Base-by-base conservation (phyloP, 352 stramenopile species). In the Phytophthora vignae region DNA sequence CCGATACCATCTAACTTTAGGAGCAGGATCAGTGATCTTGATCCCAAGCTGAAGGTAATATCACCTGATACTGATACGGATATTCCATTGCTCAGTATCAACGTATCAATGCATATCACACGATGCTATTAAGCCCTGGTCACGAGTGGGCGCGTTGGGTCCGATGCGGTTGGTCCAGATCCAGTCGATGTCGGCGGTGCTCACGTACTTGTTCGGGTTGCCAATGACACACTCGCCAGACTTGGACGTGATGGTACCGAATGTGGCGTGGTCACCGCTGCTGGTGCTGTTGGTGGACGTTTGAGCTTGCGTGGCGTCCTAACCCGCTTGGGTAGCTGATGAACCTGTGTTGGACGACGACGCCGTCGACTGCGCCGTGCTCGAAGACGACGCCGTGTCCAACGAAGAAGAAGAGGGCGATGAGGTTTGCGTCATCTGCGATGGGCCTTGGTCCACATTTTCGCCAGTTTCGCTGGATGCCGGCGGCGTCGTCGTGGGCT, bases 201-300 rank as follows among this genome's bases (percentile, higher is more conserved):
- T 75, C 22, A 75, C 55, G 55, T 75, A 71, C 59, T n/a, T 60
- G 67, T 52, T 22, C 8, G 67, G 59, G 36, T 68, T 42, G 15
- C 67, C 67, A 22, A 73, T 29, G 19, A 73, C 60, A 8, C 67
- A 73, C 29, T 69, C 31, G 22, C 50, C 60, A 11, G 52, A 46
- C 10, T 40, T 55, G 2, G 60, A 73, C 17, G 59, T 73, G 19
- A 73, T 21, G 40, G 53, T 67, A 9, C 67, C 67, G 44, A 73
- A 73, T 14, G 60, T 52, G 42, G 59, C 67, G 38, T 74, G 66
- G 5, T 67, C 64, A 3, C 62, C 48, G 19, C 25, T 71, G 52
- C 50, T 76, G 27, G 46, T 64, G 17, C 63, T 64, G 44, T 70
- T 70, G 12, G 55, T 64, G 10, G 49, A 57, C 31, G 56, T 50